phyloP scores from a whole-genome alignment of 179 eudicot genomes.

The Beta corolliflora region DNA sequence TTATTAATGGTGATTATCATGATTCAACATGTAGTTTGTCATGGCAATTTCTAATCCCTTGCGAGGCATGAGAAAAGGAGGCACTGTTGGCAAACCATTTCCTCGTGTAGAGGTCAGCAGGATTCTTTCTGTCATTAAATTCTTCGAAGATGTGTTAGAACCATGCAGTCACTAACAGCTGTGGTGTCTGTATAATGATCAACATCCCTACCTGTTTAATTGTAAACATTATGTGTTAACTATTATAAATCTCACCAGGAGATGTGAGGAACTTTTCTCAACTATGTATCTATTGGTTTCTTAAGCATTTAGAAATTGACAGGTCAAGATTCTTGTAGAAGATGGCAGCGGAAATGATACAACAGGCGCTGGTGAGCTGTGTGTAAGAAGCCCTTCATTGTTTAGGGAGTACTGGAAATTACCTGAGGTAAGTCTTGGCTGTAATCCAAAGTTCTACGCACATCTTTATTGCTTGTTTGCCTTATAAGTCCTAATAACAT shows the following conservation, averaged over 20 bases:
- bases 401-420: constrained; percentile 97
- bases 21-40: constrained; percentile 64
- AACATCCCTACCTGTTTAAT: constrained; percentile 4
- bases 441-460: neutral
- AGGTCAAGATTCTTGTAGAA: constrained; percentile 86
- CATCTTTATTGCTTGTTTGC: neutral
- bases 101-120: constrained; percentile 90
- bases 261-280: constrained; percentile 13
- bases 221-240: neutral
- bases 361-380: constrained; percentile 83
- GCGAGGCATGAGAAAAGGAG: constrained; percentile 78
- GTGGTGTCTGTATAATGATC: too few relatives aligned
- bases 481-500: neutral
- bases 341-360: constrained; percentile 51
- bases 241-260: neutral
- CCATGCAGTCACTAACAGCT: neutral
- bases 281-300: constrained; percentile 18
- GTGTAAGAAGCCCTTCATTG: constrained; percentile 88
- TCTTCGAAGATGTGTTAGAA: constrained; percentile 1
- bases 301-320: constrained; percentile 16
- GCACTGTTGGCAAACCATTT: constrained; percentile 97
- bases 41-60: constrained; percentile 96
- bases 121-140: constrained; percentile 7
- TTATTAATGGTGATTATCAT: constrained; percentile 17
- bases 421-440: constrained; percentile 62